Base-by-base conservation (phyloP, 495 filamentous ascomycete species). In the Cetradonia linearis region DNA sequence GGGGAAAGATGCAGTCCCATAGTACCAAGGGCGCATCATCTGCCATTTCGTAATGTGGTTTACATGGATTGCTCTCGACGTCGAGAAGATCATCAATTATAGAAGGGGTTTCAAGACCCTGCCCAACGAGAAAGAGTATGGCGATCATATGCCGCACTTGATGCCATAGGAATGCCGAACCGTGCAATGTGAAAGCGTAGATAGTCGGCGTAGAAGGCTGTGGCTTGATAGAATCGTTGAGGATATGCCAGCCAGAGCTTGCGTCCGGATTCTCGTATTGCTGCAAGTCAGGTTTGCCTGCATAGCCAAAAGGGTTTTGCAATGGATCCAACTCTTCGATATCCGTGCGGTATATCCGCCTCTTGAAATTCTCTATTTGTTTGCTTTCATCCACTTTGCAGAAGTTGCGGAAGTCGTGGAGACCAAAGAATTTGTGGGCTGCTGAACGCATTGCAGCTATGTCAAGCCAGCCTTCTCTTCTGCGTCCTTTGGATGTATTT, bases 101-200 rank as follows among this genome's bases (percentile, higher is more conserved):
- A 0, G 79, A 79, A 5, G 91, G 86, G 25, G 75, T 68, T 67
- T 98, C 93, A 7, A 95, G 78, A 0, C 89, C 86, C 72, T 97
- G 94, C 13, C 88, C 93, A n/a, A 98, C 80, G 10, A 89, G 71
- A 72, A 98, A 97, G 33, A 98, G 74, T 18, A 97, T 78, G 23
- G 84, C 79, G 16, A 91, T 82, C 83, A 98, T 92, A 74, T 89
- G 86, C 18, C 93, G 83, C 62, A 98, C 94, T 72, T 98, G 93
- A 70, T 98, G 94, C 92, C 92, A 98, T 49, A 98, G 74, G 71
- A 98, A 98, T 9, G 89, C 94, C n/a, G 87, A 87, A 18, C 93
- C 93, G 52, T 89, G 81, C 37, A 98, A 78, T 27, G 83, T 83
- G 69, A 97, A 91, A 56, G 86, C 83, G 73, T 94, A 97, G 4